These are phyloP conservation scores for Theileria luwenshuni DNA, from an alignment of 169 alveolate species.

Conservation along the genomic window DNA sequence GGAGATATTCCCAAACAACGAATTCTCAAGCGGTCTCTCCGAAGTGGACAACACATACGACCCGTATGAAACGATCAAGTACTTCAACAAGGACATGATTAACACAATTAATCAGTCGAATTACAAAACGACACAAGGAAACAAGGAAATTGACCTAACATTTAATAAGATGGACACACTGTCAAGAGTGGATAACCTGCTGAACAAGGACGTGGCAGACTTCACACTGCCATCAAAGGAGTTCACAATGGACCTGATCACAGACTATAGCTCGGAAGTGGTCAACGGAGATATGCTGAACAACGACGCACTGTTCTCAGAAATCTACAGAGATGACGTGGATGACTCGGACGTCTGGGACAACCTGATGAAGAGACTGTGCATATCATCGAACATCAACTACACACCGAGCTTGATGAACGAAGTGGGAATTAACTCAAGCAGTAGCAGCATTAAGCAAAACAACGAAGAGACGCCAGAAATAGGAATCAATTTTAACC, in stretches of 20 bases:
- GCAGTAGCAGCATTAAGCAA: not conserved
- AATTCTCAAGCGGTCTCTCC: not conserved
- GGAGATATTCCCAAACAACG: not conserved
- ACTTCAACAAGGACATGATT: slow-evolving; percentile 15
- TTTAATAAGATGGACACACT: slow-evolving; percentile 16
- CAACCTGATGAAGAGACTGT: slow-evolving; percentile 29
- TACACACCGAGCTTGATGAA: not conserved
- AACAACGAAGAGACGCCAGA: not conserved
- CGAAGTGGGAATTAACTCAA: not conserved
- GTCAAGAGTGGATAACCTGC: slow-evolving; percentile 12
- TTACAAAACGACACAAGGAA: not conserved
- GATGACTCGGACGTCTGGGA: slow-evolving; percentile 39
- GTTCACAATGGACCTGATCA: slow-evolving; percentile 12
- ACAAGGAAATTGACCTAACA: not conserved
- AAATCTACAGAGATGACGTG: slow-evolving; percentile 16
- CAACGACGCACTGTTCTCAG: slow-evolving; percentile 19
- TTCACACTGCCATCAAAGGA: not conserved
- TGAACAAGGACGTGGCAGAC: slow-evolving; percentile 2
- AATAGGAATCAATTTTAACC: not conserved
- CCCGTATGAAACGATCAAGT: not conserved
- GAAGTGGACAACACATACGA: not conserved
- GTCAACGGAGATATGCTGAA: not conserved
- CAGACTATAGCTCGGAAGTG: slow-evolving; percentile 8
- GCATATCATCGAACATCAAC: slow-evolving; percentile 5
- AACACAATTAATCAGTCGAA: not conserved